Base-by-base conservation (phyloP, 208 protist species). In the Leishmania aethiopica region DNA sequence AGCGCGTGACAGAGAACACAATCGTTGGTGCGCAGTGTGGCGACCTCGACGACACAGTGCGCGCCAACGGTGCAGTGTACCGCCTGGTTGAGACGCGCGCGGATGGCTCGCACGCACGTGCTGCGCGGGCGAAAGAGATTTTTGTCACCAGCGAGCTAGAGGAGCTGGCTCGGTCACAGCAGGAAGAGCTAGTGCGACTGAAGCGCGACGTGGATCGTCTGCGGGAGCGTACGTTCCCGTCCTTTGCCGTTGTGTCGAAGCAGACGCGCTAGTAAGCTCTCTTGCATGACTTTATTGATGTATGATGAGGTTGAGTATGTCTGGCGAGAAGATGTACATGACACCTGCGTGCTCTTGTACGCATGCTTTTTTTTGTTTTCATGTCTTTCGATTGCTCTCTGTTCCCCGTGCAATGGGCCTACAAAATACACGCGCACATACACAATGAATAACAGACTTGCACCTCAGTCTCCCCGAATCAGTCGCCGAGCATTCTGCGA, bases 171-270 rank as follows among this genome's bases (percentile, higher is more conserved):
- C 88, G 93, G 35, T 88, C 86, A 35, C 96, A 98, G 84, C 93
- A 98, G 82, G 92, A 97, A 82, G 95, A 98, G 75, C 82, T 98
- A 0, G 80, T 94, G 37, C 90, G 86, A 28, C 86, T 98, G 32
- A 98, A 97, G 76, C 81, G 75, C 22, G 94, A 97, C 74, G 85
- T 98, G n/a, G 95, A 98, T 73, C 90, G 92, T 4, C 85, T 98
- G 32, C 91, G 94, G 25, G 94, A 96, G 71, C 86, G 90, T 37
- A 97, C 95, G 51, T 98, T 98, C 80, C 96, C 96, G 10, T 97
- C 93, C 22, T 98, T 98, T 86, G 94, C 96, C 35, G 93, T 97
- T 53, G 96, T 98, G 11, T 96, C 93, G 5, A 97, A 96, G 82
- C 91, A 88, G 22, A 93, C 89, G 2, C 80, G 75, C 28, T 84